phyloP scores from a whole-genome alignment of 371 early-diverging fungal species.

The Haplosporangium sp. region DNA sequence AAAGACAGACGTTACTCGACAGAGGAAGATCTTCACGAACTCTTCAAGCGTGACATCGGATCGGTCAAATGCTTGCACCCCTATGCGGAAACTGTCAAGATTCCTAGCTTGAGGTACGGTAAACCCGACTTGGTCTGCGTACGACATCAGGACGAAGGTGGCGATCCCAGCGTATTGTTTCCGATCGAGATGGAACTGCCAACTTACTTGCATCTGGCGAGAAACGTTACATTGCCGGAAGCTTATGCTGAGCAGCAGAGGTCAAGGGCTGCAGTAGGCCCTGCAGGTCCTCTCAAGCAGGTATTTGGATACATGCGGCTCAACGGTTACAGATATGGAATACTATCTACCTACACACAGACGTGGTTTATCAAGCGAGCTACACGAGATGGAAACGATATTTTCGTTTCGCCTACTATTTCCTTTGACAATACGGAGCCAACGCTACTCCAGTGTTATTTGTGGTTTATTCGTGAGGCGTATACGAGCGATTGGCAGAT shows the following conservation, averaged over 20 bases:
- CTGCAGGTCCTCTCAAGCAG: constrained; percentile 11
- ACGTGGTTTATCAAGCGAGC: constrained; percentile 32
- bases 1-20: constrained; percentile 2
- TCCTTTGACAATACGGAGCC: constrained; percentile 13
- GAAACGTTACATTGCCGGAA: neutral
- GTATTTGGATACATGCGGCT: constrained; percentile 33
- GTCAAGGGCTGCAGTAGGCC: neutral
- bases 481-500: constrained; percentile 4
- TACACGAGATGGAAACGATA: neutral
- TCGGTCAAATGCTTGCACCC: constrained; percentile 1
- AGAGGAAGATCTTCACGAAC: constrained; percentile 4
- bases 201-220: too few relatives aligned
- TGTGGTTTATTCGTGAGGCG: constrained; percentile 34
- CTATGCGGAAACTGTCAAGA: neutral
- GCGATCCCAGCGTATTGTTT: neutral
- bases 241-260: neutral
- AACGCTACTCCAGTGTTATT: constrained; percentile 35
- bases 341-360: constrained; percentile 32
- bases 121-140: constrained; percentile 6
- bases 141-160: neutral
- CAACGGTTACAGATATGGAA: constrained; percentile 31
- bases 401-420: constrained; percentile 22
- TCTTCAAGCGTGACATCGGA: constrained; percentile 6
- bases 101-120: neutral
- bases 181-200: constrained; percentile 16